phyloP scores from a whole-genome alignment of 1,139 yeast species.

The Saccharomyces pastorianus region DNA sequence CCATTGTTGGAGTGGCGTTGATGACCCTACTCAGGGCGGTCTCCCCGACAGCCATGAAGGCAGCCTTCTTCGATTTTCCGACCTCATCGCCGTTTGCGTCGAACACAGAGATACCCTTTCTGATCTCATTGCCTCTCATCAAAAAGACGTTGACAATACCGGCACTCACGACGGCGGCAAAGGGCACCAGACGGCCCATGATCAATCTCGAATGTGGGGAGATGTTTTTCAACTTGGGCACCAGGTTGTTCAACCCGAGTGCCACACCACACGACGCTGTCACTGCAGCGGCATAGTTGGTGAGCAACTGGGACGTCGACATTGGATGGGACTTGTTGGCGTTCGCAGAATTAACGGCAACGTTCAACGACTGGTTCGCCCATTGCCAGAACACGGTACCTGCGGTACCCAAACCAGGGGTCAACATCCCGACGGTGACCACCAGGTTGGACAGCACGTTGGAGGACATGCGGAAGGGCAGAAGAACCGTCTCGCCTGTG shows the following conservation, averaged over 20 bases:
- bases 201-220: slow-evolving; percentile 62
- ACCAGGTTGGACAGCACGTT: slow-evolving; percentile 88
- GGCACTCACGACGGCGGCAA: slow-evolving; percentile 96
- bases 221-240: slow-evolving; percentile 66
- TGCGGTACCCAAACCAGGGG: slow-evolving; percentile 80
- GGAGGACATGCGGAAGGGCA: slow-evolving; percentile 95
- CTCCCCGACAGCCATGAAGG: slow-evolving; percentile 87
- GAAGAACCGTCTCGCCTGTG: slow-evolving; percentile 82
- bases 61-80: slow-evolving; percentile 81
- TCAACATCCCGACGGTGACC: slow-evolving; percentile 95
- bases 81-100: slow-evolving; percentile 58
- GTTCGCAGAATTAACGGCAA: slow-evolving; percentile 92
- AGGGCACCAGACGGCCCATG: slow-evolving; percentile 82
- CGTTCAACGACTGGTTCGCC: slow-evolving; percentile 92
- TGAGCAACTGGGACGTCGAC: slow-evolving; percentile 63
- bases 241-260: slow-evolving; percentile 78
- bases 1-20: slow-evolving; percentile 97
- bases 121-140: slow-evolving; percentile 92
- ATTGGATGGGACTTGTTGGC: slow-evolving; percentile 93
- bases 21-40: slow-evolving; percentile 95
- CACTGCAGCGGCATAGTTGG: slow-evolving; percentile 81
- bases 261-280: slow-evolving; percentile 94
- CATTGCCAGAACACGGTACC: slow-evolving; percentile 97
- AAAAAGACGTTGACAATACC: slow-evolving; percentile 89
- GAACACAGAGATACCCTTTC: slow-evolving; percentile 72